Evolutionary conservation across 805 yeast species (phyloP).

Genomic region (Saturnispora sekii): DNA sequence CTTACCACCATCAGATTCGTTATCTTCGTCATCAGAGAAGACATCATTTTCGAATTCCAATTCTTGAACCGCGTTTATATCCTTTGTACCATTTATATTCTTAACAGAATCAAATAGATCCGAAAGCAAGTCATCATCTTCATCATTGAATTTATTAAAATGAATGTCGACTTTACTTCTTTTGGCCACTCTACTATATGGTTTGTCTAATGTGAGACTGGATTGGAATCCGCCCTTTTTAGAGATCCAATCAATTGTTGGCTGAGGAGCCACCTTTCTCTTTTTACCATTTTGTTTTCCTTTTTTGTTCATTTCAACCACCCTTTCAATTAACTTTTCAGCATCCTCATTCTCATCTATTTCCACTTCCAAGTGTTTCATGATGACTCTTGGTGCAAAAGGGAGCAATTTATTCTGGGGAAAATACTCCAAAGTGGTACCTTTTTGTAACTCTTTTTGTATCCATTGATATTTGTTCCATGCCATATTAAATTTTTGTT

Average conservation of each 20-base stretch:
- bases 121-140: slow-evolving; percentile 4
- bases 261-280: slow-evolving; percentile 23
- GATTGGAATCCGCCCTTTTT: slow-evolving; percentile 43
- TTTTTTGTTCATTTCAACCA: not conserved
- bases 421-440: slow-evolving; percentile 3
- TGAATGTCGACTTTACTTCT: not conserved
- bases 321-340: not conserved
- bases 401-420: slow-evolving; percentile 41
- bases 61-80: not conserved
- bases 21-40: not conserved
- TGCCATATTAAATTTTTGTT: slow-evolving; percentile 69
- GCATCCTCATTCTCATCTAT: slow-evolving; percentile 1
- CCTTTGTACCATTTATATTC: slow-evolving; percentile 3
- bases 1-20: not conserved
- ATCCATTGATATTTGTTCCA: slow-evolving; percentile 74
- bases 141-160: slow-evolving; percentile 8
- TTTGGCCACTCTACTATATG: not conserved
- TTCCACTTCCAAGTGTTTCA: slow-evolving; percentile 29
- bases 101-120: not conserved
- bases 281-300: slow-evolving; percentile 11
- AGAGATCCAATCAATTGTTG: slow-evolving; percentile 1
- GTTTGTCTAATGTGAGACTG: slow-evolving; percentile 28
- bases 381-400: slow-evolving; percentile 58
- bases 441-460: slow-evolving; percentile 53
- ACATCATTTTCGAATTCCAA: not conserved